phyloP scores from a whole-genome alignment of 352 stramenopile genomes.

The Hyaloperonospora brassicae region DNA sequence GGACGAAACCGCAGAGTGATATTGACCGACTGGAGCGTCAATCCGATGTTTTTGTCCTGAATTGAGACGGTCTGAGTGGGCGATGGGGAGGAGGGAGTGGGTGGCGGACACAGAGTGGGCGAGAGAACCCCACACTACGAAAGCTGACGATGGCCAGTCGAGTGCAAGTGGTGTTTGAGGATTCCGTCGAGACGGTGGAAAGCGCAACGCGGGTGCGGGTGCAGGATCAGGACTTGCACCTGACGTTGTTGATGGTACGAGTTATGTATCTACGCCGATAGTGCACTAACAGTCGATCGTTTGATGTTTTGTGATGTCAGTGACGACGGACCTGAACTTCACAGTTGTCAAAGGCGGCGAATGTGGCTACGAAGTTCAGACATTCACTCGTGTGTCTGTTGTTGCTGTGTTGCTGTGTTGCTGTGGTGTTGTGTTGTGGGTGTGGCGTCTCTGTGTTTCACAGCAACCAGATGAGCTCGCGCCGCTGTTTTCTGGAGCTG shows the following conservation, averaged over 20 bases:
- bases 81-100: too few relatives aligned
- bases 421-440: neutral
- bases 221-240: constrained; percentile 39
- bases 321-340: neutral
- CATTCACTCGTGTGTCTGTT: neutral
- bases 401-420: neutral
- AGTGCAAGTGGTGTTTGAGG: constrained; percentile 44
- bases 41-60: too few relatives aligned
- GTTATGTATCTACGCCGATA: too few relatives aligned
- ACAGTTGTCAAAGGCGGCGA: too few relatives aligned
- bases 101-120: too few relatives aligned
- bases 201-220: constrained; percentile 48
- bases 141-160: constrained; percentile 2
- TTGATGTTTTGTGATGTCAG: too few relatives aligned
- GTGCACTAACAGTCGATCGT: too few relatives aligned
- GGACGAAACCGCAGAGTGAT: neutral
- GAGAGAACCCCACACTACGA: neutral
- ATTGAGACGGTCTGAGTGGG: too few relatives aligned
- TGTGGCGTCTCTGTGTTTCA: neutral
- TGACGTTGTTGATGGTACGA: constrained; percentile 58
- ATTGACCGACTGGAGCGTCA: too few relatives aligned
- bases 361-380: neutral
- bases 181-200: constrained; percentile 53
- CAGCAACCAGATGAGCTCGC: constrained; percentile 84
- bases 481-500: constrained; percentile 88